A percentile compares a stretch with the other conserved stretches of the same genome.
phyloP scores from a whole-genome alignment of 768 basidiomycete genomes.

The Boletus huronensis region DNA sequence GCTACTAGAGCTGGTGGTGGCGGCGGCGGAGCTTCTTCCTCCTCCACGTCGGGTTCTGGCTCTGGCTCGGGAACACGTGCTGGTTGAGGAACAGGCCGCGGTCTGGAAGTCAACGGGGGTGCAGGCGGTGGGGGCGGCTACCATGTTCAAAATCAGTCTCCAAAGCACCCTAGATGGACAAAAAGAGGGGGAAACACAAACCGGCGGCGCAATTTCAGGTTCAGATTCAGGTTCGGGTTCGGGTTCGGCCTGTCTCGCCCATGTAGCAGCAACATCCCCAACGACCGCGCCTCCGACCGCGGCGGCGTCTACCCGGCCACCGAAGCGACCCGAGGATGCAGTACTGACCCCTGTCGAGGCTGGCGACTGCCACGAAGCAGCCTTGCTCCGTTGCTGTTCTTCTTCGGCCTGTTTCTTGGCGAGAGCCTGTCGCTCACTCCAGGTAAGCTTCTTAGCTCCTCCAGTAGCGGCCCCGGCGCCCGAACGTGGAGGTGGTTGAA shows the following conservation, averaged over 20 bases:
- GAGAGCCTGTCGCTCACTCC: constrained; percentile 90
- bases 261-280: constrained; percentile 27
- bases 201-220: constrained; percentile 30
- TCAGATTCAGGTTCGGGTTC: constrained; percentile 24
- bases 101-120: constrained; percentile 20
- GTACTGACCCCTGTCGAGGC: constrained; percentile 32
- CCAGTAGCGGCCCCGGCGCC: constrained; percentile 16
- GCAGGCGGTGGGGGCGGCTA: constrained; percentile 30
- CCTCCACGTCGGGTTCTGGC: constrained; percentile 20
- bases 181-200: constrained; percentile 14
- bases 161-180: background rate
- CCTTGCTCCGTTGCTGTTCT: constrained; percentile 63
- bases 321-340: constrained; percentile 39
- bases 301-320: constrained; percentile 27
- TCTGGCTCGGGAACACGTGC: constrained; percentile 20
- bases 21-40: constrained; percentile 24
- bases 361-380: constrained; percentile 46
- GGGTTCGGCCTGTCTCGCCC: constrained; percentile 20
- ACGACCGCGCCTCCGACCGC: constrained; percentile 33
- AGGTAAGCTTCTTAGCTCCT: constrained; percentile 78
- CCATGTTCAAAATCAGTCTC: constrained; percentile 3
- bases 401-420: constrained; percentile 84
- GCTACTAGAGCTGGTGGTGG: constrained; percentile 23
- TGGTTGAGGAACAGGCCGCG: constrained; percentile 18
- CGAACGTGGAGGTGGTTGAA: constrained; percentile 27